These are phyloP conservation scores for Phytophthora melonis DNA, from an alignment of 352 stramenopile species.

Conservation along the genomic window DNA sequence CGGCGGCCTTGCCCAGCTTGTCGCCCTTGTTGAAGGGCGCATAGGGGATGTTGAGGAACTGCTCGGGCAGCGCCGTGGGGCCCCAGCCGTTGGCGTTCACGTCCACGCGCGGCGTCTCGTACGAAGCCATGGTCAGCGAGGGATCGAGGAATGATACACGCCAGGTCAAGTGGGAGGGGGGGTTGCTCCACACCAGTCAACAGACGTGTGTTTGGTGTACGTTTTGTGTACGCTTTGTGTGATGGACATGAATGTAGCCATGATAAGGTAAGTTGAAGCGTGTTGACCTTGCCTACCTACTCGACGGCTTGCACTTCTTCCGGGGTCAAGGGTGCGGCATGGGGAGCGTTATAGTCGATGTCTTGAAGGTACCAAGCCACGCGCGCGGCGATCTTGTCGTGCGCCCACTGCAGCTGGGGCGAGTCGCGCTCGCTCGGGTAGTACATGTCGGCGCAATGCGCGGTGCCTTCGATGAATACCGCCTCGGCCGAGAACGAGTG, in stretches of 20 bases:
- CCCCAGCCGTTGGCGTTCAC: conserved; percentile 89
- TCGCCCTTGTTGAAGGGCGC: conserved; percentile 96
- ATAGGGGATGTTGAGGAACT: conserved; percentile 95
- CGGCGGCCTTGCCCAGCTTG: conserved; percentile 93
- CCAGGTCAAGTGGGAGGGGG: not conserved
- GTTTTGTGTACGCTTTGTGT: not conserved
- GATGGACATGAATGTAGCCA: not conserved
- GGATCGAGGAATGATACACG: conserved; percentile 34
- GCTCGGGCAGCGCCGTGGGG: conserved; percentile 84
- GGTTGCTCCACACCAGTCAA: conserved; percentile 30
- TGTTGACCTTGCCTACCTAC: conserved; percentile 5
- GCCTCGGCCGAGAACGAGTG: conserved; percentile 61
- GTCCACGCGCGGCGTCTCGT: conserved; percentile 80
- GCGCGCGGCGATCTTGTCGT: conserved; percentile 65
- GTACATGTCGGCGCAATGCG: conserved; percentile 88
- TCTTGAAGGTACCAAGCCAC: conserved; percentile 57
- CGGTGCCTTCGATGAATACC: conserved; percentile 85
- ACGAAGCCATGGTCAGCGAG: conserved; percentile 64
- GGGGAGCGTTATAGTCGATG: not conserved
- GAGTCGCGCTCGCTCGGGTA: conserved; percentile 67
- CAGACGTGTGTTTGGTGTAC: not conserved
- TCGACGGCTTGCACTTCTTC: conserved; percentile 33
- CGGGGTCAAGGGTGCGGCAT: conserved; percentile 2
- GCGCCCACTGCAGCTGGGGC: conserved; percentile 67
- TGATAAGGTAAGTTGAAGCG: conserved; percentile 4